Conservation (phyloP, 768 basidiomycete species). For the Pisolithus tinctorius region DNA sequence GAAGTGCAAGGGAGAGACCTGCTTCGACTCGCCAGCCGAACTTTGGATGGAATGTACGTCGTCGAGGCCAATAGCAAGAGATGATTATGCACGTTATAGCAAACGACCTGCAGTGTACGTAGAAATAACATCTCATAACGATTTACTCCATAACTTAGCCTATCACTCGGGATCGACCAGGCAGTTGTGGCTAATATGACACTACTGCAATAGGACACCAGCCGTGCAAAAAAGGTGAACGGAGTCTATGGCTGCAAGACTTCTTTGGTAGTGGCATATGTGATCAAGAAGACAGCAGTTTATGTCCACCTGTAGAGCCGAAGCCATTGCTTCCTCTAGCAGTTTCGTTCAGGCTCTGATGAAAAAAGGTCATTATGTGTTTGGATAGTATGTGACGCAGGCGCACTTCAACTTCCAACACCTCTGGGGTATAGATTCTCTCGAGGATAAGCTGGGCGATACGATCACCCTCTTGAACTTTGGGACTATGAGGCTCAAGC, state of each 20-base stretch:
- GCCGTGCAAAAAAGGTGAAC: not conserved
- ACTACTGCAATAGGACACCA: not conserved
- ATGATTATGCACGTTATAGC: conserved; percentile 3
- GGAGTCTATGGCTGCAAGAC: too few species aligned
- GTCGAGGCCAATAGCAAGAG: conserved; percentile 42
- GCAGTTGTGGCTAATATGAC: not conserved
- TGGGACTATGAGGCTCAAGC: not conserved
- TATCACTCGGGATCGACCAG: not conserved
- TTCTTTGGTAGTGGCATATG: not conserved
- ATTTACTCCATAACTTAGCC: not conserved
- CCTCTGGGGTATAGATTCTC: conserved; percentile 77
- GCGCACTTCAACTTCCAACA: conserved; percentile 80
- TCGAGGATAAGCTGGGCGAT: conserved; percentile 94
- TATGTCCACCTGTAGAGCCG: conserved; percentile 91
- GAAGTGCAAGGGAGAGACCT: conserved; percentile 37
- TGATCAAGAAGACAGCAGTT: conserved; percentile 26
- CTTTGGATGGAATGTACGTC: conserved; percentile 47
- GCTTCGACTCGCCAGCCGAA: conserved; percentile 45
- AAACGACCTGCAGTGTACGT: not conserved
- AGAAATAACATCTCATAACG: not conserved
- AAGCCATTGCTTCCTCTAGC: conserved; percentile 81
- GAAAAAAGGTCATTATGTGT: conserved; percentile 3
- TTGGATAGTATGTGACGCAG: not conserved
- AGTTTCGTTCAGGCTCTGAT: conserved; percentile 79
- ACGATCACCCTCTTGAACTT: conserved; percentile 92